Conservation (phyloP, 1,284 basidiomycete species). For the Phellinidium pouzarii region DNA sequence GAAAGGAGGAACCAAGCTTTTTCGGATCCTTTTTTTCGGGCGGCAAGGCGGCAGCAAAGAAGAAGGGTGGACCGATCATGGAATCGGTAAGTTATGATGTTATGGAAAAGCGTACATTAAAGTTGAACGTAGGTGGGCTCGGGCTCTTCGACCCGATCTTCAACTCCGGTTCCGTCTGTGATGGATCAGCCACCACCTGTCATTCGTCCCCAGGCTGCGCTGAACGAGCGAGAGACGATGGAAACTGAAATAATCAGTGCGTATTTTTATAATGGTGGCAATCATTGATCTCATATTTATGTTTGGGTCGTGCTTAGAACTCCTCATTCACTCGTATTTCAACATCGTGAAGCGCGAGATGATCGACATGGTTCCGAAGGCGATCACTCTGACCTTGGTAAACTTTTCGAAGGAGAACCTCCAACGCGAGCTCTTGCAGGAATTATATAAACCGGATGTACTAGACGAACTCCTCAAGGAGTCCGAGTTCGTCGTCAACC, state of each 20-base stretch:
- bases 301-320: conserved; percentile 41
- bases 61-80: conserved; percentile 78
- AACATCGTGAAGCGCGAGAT: conserved; percentile 98
- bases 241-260: conserved; percentile 99
- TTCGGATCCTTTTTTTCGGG: conserved; percentile 91
- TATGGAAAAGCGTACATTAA: conserved; percentile 4
- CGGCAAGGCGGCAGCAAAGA: conserved; percentile 46
- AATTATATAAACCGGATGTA: conserved; percentile 88
- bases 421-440: conserved; percentile 83
- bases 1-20: conserved; percentile 88
- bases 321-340: conserved; percentile 91
- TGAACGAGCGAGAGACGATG: conserved; percentile 94
- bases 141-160: conserved; percentile 11
- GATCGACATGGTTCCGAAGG: conserved; percentile 99
- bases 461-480: conserved; percentile 91
- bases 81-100: conserved; percentile 50
- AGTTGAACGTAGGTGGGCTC: conserved; percentile 10
- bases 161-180: conserved; percentile 6
- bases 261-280: conserved; percentile 31
- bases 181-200: conserved; percentile 66
- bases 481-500: conserved; percentile 75
- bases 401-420: conserved; percentile 89
- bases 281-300: not conserved
- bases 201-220: conserved; percentile 87
- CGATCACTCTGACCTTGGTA: conserved; percentile 91